Evolutionary conservation across 2,329 filamentous ascomycete species (phyloP).

Genomic region (Sarocladium brachiariae): DNA sequence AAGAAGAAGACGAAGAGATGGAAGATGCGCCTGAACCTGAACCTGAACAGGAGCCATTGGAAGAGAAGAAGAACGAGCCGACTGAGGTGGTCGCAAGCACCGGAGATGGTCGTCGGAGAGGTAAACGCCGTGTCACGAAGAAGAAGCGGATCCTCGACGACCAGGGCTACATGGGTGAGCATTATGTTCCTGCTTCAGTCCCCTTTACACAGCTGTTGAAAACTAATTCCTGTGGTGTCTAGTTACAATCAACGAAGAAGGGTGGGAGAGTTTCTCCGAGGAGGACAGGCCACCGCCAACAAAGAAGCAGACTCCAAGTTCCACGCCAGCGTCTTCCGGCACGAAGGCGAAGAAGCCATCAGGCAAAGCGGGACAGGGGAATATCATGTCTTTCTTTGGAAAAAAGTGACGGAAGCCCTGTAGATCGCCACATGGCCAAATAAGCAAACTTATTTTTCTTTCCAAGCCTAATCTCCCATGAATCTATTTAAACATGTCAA

Average conservation of each 20-base stretch:
- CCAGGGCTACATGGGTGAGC: slow-evolving; percentile 81
- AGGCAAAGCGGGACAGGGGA: slow-evolving; percentile 62
- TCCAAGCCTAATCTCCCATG: not conserved
- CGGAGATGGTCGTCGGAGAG: slow-evolving; percentile 60
- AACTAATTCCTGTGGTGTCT: slow-evolving; percentile 10
- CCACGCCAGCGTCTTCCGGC: slow-evolving; percentile 38
- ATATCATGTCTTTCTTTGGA: slow-evolving; percentile 85
- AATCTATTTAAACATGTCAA: not conserved
- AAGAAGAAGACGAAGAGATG: slow-evolving; percentile 34
- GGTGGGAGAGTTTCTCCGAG: slow-evolving; percentile 91
- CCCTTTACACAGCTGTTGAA: no score
- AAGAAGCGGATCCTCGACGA: slow-evolving; percentile 84
- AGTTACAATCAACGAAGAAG: slow-evolving; percentile 81
- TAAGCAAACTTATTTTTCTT: not conserved
- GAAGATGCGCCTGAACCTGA: slow-evolving; percentile 33
- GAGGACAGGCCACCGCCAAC: slow-evolving; percentile 58
- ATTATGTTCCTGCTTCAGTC: no score
- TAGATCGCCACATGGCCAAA: not conserved
- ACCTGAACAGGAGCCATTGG: slow-evolving; percentile 29
- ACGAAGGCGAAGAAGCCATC: slow-evolving; percentile 48
- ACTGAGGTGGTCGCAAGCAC: slow-evolving; percentile 47
- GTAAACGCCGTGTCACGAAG: slow-evolving; percentile 73
- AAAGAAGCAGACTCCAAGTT: slow-evolving; percentile 46
- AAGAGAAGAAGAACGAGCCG: slow-evolving; percentile 32
- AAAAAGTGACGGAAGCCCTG: slow-evolving; percentile 56